Evolutionary conservation across 2,329 filamentous ascomycete species (phyloP), one percentile per base, ranked within the genome.

Genomic region (Alternaria ventricosa): DNA sequence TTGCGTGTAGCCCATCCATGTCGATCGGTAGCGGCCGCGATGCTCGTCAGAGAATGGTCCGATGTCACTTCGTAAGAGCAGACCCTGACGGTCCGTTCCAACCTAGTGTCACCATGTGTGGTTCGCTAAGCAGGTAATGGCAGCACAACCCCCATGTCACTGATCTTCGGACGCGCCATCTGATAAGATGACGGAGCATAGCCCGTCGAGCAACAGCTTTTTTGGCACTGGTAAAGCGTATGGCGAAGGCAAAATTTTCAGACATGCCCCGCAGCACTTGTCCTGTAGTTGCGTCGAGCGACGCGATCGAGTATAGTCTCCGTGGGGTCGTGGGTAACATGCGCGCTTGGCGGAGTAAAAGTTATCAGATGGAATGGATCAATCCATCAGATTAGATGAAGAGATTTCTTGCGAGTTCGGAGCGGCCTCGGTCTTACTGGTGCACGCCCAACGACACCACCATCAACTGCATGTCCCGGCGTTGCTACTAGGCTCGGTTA

Each of bases 341-440:
- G n/a, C 64, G 36, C 58, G 58, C 67, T 68, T 69, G 68, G 66
- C 65, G 57, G 55, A 50, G 56, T 23, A 15, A 36, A 57, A 60
- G 57, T 71, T 66, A 75, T 76, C 69, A 71, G 71, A 77, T 75
- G 47, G 61, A 74, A 70, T 73, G 64, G 10, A 73, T 64, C 53
- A 61, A 44, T 61, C 49, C 56, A 63, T 63, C 60, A 60, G 60
- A 63, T 63, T 63, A 63, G 60, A 63, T 63, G 60, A 60, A 63
- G 50, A 63, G 60, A 60, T 63, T 63, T 63, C 33, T 4, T 60
- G 56, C 60, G 55, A 62, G 47, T 65, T 72, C 73, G 73, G 74
- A 64, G 58, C 60, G 66, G 59, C 47, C 63, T 69, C 67, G 70
- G 67, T 30, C 53, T 53, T 25, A 18, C 56, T 64, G 58, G 60